Conservation (phyloP, 305 asterid genomes). For the Fraxinus ornus region DNA sequence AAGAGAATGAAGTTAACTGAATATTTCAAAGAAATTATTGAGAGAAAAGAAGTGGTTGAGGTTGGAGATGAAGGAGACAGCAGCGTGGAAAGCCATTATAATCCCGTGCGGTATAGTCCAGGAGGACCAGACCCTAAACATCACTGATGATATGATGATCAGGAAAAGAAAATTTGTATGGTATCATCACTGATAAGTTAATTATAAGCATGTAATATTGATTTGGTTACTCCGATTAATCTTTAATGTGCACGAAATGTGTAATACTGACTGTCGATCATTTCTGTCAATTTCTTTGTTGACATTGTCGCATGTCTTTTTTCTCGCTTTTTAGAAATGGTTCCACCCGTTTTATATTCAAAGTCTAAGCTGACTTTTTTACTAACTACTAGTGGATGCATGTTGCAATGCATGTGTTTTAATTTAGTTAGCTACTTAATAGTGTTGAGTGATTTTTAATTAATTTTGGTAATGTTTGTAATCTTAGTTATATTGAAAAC, state of each 20-base stretch:
- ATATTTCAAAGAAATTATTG: conserved; percentile 7
- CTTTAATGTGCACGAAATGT: neutral
- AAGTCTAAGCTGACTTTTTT: neutral
- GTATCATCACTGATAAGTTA: neutral
- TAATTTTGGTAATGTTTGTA: too few relatives aligned
- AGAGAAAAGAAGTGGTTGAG: neutral
- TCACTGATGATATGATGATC: conserved; percentile 11
- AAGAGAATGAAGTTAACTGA: neutral
- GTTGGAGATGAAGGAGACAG: neutral
- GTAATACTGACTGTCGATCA: neutral
- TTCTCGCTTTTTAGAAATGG: neutral
- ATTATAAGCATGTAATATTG: neutral
- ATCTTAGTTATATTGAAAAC: too few relatives aligned
- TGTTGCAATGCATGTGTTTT: too few relatives aligned
- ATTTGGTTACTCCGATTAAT: neutral
- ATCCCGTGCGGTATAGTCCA: conserved; percentile 16
- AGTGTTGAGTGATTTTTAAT: too few relatives aligned
- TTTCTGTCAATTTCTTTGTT: too few relatives aligned
- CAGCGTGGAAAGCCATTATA: neutral
- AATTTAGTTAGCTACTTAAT: too few relatives aligned
- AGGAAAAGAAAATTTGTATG: neutral
- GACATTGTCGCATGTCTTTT: neutral
- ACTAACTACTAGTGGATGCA: too few relatives aligned
- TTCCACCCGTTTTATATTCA: neutral
- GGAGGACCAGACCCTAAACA: conserved; percentile 41